These are phyloP conservation scores for Nissolia schottii DNA, from an alignment of 306 rosid genomes.

Conservation along the genomic window DNA sequence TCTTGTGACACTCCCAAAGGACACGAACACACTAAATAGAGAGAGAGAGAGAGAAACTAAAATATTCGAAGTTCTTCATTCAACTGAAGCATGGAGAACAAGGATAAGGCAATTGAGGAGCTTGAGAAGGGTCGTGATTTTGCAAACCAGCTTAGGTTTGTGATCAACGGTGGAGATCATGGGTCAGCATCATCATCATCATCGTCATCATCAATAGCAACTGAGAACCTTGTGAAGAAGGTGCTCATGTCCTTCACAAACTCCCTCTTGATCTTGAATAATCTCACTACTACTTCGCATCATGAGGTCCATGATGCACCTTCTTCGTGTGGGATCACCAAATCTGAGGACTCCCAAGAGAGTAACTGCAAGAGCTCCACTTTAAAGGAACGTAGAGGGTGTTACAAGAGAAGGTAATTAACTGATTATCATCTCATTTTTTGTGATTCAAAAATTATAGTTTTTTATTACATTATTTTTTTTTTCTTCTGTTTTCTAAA, in stretches of 20 bases:
- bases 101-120: conserved; percentile 26
- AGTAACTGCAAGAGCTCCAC: conserved; percentile 34
- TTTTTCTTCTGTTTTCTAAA: background rate
- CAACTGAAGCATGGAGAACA: background rate
- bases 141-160: conserved; percentile 27
- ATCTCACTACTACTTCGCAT: background rate
- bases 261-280: conserved; percentile 31
- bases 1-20: background rate
- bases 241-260: conserved; percentile 40
- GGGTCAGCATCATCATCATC: background rate
- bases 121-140: conserved; percentile 37
- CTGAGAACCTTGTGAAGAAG: conserved; percentile 30
- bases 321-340: background rate
- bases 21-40: background rate
- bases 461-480: background rate
- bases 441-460: background rate
- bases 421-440: background rate
- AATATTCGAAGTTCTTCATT: background rate
- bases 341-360: conserved; percentile 42
- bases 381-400: conserved; percentile 42
- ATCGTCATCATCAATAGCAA: conserved; percentile 1
- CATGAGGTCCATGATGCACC: conserved; percentile 1
- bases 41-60: background rate
- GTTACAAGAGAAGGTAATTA: conserved; percentile 59
- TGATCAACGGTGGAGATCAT: background rate